Conservation (phyloP, 257 asterid species). For the Solanum habrochaites region DNA sequence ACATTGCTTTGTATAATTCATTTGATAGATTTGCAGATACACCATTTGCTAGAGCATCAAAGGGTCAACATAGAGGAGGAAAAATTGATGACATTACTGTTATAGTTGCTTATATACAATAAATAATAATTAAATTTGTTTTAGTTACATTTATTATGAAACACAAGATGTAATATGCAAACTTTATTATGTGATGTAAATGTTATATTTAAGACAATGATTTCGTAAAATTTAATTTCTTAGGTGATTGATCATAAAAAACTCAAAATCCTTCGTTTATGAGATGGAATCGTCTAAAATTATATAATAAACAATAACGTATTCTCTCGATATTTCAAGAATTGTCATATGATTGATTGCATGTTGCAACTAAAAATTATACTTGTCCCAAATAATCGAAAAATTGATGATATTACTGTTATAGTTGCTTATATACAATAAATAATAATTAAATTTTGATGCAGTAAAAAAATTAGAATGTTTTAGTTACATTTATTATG, state of each 20-base stretch:
- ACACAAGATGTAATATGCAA: neutral
- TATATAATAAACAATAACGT: neutral
- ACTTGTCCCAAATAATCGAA: neutral
- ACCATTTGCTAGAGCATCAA: conserved; percentile 1
- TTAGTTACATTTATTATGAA: neutral
- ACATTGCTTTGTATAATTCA: conserved; percentile 12
- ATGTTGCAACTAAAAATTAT: neutral
- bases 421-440: conserved; percentile 3
- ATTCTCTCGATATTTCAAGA: neutral
- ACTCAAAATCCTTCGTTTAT: neutral
- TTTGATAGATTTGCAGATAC: conserved; percentile 5
- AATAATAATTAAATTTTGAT: neutral
- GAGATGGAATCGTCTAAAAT: neutral
- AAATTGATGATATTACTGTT: conserved; percentile 19
- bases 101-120: conserved; percentile 2
- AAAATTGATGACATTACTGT: conserved; percentile 21
- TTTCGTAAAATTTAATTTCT: neutral
- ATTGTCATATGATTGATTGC: neutral
- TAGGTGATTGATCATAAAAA: no score
- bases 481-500: neutral
- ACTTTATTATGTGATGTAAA: no score
- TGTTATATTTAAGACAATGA: neutral
- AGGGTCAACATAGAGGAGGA: neutral
- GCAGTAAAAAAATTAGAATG: neutral
- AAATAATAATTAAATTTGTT: neutral